Percentiles rank a stretch among this genome's conserved stretches.
Evolutionary conservation across 495 filamentous ascomycete species (phyloP).

Genomic region (Astrocystis sublimbata): DNA sequence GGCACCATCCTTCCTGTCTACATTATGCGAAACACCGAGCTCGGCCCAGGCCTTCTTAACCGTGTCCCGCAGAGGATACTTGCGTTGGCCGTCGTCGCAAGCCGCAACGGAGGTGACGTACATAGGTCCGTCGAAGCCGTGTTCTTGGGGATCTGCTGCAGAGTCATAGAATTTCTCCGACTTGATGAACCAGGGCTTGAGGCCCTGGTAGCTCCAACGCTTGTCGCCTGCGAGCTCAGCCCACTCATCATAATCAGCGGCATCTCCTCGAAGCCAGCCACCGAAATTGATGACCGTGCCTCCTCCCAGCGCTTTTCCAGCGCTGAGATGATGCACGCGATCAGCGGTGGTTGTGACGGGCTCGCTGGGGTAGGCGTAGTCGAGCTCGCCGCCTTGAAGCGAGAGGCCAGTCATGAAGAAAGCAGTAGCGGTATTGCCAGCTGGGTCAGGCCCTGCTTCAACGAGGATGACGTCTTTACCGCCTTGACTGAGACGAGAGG

Average conservation of each 20-base stretch:
- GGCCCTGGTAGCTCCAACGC: slow-evolving; percentile 40
- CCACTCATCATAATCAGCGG: slow-evolving; percentile 45
- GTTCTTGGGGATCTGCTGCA: slow-evolving; percentile 20
- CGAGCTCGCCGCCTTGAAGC: slow-evolving; percentile 31
- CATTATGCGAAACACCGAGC: slow-evolving; percentile 29
- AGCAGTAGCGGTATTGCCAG: slow-evolving; percentile 16
- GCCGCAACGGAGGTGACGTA: slow-evolving; percentile 25
- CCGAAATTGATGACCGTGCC: slow-evolving; percentile 37
- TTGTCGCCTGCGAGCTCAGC: slow-evolving; percentile 34
- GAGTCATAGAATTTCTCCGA: slow-evolving; percentile 24
- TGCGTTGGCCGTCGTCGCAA: slow-evolving; percentile 24
- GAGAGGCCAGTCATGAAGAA: slow-evolving; percentile 17
- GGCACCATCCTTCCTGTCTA: slow-evolving; percentile 33
- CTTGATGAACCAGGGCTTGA: slow-evolving; percentile 37
- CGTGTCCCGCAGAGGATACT: slow-evolving; percentile 32
- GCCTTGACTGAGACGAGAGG: slow-evolving; percentile 21
- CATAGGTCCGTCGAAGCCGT: slow-evolving; percentile 36
- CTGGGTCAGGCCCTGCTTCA: slow-evolving; percentile 22
- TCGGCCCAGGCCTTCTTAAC: slow-evolving; percentile 27
- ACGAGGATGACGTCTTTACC: slow-evolving; percentile 19
- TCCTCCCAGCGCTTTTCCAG: slow-evolving; percentile 44
- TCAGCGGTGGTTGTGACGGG: slow-evolving; percentile 29
- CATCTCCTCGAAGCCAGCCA: slow-evolving; percentile 40
- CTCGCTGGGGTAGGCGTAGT: slow-evolving; percentile 37
- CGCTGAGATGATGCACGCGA: slow-evolving; percentile 23